A percentile compares a stretch with the other conserved stretches of the same genome.
Evolutionary conservation across 2,329 filamentous ascomycete genomes (phyloP).

Genomic region (Hysterium pulicare): DNA sequence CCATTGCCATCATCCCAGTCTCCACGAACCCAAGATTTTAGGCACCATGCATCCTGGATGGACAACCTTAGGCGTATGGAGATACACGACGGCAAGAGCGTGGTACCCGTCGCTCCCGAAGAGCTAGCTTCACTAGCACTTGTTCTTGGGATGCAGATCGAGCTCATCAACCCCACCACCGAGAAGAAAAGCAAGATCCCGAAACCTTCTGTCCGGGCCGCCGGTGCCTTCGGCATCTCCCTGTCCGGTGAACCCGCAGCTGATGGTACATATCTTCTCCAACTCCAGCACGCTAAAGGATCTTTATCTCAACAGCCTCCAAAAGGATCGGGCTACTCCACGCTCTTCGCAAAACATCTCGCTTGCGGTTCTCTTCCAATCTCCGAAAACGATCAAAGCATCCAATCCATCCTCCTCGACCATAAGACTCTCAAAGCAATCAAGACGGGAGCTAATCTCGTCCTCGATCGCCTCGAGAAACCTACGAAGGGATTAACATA

Average conservation of each 20-base stretch:
- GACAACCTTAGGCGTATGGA: constrained; percentile 21
- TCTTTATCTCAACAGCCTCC: constrained; percentile 20
- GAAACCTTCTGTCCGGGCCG: constrained; percentile 3
- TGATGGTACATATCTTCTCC: constrained; percentile 18
- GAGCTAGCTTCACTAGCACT: constrained; percentile 29
- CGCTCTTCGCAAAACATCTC: constrained; percentile 31
- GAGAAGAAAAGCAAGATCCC: constrained; percentile 1
- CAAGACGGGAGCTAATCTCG: constrained; percentile 13
- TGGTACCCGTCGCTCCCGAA: constrained; percentile 15
- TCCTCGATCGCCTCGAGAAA: constrained; percentile 12
- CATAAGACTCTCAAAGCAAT: constrained; percentile 18
- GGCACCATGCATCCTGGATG: constrained; percentile 19
- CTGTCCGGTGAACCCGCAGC: constrained; percentile 11
- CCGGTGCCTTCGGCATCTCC: constrained; percentile 27
- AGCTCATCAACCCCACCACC: too few relatives aligned
- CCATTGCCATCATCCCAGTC: too few relatives aligned
- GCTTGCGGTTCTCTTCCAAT: constrained; percentile 29
- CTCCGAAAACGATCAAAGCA: constrained; percentile 13
- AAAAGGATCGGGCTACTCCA: constrained; percentile 23
- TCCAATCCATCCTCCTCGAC: constrained; percentile 25
- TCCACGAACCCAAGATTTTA: too few relatives aligned
- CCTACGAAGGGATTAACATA: constrained; percentile 9
- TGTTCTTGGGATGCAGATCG: constrained; percentile 23
- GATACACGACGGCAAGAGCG: constrained; percentile 12
- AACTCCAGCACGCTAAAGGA: constrained; percentile 22